phyloP scores from a whole-genome alignment of 164 flowering plant species.

The Liriodendron chinense region DNA sequence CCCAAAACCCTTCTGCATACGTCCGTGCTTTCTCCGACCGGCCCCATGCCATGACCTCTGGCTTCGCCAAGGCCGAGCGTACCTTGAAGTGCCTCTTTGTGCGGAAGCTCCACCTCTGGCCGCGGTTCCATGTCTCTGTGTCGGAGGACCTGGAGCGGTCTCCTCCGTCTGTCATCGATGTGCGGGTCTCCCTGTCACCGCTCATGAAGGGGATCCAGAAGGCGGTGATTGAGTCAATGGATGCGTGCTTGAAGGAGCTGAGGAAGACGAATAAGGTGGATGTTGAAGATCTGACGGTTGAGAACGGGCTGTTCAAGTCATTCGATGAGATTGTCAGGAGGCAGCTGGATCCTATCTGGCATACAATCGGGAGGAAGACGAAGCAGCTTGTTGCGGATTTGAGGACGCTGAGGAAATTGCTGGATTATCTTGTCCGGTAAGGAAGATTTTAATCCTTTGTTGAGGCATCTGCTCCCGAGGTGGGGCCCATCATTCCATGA shows the following conservation, averaged over 20 bases:
- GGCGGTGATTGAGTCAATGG: slow-evolving; percentile 89
- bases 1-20: slow-evolving; percentile 36
- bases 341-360: slow-evolving; percentile 98
- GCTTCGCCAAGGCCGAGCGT: slow-evolving; percentile 84
- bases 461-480: not conserved
- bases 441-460: not conserved
- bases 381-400: slow-evolving; percentile 95
- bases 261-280: slow-evolving; percentile 96
- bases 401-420: slow-evolving; percentile 84
- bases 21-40: slow-evolving; percentile 77
- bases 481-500: not conserved
- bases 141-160: slow-evolving; percentile 83
- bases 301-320: slow-evolving; percentile 90
- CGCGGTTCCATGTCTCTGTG: slow-evolving; percentile 89
- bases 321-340: slow-evolving; percentile 94
- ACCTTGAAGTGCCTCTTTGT: slow-evolving; percentile 63
- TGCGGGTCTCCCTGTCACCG: slow-evolving; percentile 64
- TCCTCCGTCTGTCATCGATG: slow-evolving; percentile 80
- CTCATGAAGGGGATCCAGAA: slow-evolving; percentile 73
- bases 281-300: slow-evolving; percentile 94
- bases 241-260: slow-evolving; percentile 96
- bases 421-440: slow-evolving; percentile 94
- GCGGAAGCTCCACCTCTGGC: slow-evolving; percentile 77
- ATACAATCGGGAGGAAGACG: slow-evolving; percentile 86
- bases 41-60: slow-evolving; percentile 76